Evolutionary conservation across 352 stramenopile species (phyloP).

Genomic region (Globisporangium barbulae): DNA sequence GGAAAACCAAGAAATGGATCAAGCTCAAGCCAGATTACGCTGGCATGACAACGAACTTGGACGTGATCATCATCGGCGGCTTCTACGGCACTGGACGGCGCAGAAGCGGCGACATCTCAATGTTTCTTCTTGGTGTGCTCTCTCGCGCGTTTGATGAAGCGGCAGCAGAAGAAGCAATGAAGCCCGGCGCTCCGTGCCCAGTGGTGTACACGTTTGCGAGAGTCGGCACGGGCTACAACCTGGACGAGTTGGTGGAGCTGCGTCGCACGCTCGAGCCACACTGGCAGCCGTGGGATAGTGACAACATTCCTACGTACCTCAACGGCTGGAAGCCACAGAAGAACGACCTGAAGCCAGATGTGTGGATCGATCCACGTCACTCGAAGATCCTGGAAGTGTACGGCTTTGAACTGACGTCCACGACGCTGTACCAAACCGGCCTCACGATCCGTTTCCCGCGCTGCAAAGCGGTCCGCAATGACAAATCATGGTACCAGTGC

Average conservation of each 20-base stretch:
- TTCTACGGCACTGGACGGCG: conserved; percentile 78
- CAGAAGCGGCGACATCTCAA: conserved; percentile 74
- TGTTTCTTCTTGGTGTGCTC: conserved; percentile 77
- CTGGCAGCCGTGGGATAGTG: conserved; percentile 68
- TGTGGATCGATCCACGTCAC: conserved; percentile 79
- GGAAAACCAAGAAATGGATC: conserved; percentile 80
- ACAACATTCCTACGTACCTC: conserved; percentile 68
- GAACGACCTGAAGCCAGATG: conserved; percentile 67
- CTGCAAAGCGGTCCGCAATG: conserved; percentile 76
- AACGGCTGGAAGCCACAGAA: conserved; percentile 79
- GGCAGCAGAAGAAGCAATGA: conserved; percentile 38
- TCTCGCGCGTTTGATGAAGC: conserved; percentile 56
- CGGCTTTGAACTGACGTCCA: conserved; percentile 82
- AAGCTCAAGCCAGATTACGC: conserved; percentile 88
- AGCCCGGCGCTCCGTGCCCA: conserved; percentile 46
- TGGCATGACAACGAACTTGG: conserved; percentile 80
- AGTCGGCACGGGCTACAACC: conserved; percentile 82
- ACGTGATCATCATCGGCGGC: conserved; percentile 76
- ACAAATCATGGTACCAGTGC: conserved; percentile 84
- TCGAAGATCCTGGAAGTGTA: conserved; percentile 86
- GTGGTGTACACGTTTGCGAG: conserved; percentile 77
- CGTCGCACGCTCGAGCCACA: conserved; percentile 73
- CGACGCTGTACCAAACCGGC: conserved; percentile 75
- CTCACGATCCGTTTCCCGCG: conserved; percentile 80
- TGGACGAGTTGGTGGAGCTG: conserved; percentile 73